Base-by-base conservation (phyloP, 352 stramenopile genomes). In the Globisporangium viniferum region DNA sequence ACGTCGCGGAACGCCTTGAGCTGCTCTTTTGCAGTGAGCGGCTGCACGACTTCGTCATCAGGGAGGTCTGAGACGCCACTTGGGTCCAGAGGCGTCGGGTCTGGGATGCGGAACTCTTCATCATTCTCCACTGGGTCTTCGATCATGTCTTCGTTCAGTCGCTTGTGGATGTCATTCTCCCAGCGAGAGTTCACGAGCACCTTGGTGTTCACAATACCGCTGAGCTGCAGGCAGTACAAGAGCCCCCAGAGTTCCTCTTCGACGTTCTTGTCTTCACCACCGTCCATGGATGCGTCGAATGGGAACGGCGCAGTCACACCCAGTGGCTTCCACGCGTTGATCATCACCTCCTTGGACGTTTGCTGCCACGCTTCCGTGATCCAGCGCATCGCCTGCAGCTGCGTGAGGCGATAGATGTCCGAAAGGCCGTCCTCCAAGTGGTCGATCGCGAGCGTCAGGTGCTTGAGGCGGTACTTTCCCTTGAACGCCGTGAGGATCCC, bases 151-250 rank as follows among this genome's bases (percentile, higher is more conserved):
- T 94, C 88, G 54, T 95, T 94, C 7, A 95, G 74, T 12, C 87
- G 88, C 74, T 95, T 95, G 79, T 95, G 88, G 35, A 95, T 92
- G 59, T 95, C 88, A 57, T 93, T 95, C 71, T 95, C 88, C 84
- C 88, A 93, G 20, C 88, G 88, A 35, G 88, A 93, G 81, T 95
- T 95, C 54, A 95, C 84, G 15, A 95, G 73, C 64, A 91, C 84
- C 70, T 95, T 95, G 33, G 87, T 95, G 73, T 93, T 94, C 24
- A 95, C 87, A 2, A 95, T 70, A 39, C 88, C 88, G 31, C 84
- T 93, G 24, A 95, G 77, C 70, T 94, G 84, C 44, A 95, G 72
- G 48, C 88, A 95, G 75, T 95, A 95, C 18, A 95, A 76, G 68
- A 94, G 68, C 0, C 86, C 86, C 88, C 88, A 95, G 1, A 95